A percentile compares a stretch with the other conserved stretches of the same genome.
Conservation (phyloP, 129 eudicot species). For the Escallonia herrerae region DNA sequence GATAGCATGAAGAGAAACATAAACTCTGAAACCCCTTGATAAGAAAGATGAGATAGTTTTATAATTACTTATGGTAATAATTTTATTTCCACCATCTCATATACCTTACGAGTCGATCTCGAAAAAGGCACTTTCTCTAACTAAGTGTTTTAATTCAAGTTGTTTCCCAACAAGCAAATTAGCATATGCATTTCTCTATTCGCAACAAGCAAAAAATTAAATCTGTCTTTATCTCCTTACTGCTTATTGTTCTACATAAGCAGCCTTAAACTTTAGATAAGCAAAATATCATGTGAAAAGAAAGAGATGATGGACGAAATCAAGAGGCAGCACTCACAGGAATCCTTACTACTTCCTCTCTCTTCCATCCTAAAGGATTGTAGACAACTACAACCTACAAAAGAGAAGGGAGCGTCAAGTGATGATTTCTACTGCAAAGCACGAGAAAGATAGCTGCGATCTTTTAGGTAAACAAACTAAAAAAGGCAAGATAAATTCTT, state of each 20-base stretch:
- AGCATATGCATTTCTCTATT: not conserved
- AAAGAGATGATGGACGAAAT: not conserved
- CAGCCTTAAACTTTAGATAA: not conserved
- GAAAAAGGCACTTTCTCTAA: not conserved
- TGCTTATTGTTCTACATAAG: not conserved
- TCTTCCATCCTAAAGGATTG: constrained; percentile 90
- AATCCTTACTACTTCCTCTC: constrained; percentile 88
- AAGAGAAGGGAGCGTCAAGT: constrained; percentile 2
- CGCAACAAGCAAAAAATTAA: not conserved
- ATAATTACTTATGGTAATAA: too few relatives aligned
- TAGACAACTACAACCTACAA: constrained; percentile 65
- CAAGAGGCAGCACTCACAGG: constrained; percentile 57
- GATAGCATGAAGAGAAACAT: too few relatives aligned
- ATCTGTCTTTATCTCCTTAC: not conserved
- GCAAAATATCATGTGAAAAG: not conserved
- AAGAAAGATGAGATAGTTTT: too few relatives aligned
- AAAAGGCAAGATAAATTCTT: constrained; percentile 6
- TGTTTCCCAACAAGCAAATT: not conserved
- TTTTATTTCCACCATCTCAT: not conserved
- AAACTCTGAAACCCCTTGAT: too few relatives aligned
- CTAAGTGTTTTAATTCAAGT: not conserved
- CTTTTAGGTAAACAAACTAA: not conserved
- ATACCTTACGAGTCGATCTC: not conserved
- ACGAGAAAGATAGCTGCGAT: not conserved
- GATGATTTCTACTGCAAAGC: constrained; percentile 6